These are phyloP conservation scores for Coelastrella sp. DNA, from an alignment of 139 green algal species.

Conservation along the genomic window DNA sequence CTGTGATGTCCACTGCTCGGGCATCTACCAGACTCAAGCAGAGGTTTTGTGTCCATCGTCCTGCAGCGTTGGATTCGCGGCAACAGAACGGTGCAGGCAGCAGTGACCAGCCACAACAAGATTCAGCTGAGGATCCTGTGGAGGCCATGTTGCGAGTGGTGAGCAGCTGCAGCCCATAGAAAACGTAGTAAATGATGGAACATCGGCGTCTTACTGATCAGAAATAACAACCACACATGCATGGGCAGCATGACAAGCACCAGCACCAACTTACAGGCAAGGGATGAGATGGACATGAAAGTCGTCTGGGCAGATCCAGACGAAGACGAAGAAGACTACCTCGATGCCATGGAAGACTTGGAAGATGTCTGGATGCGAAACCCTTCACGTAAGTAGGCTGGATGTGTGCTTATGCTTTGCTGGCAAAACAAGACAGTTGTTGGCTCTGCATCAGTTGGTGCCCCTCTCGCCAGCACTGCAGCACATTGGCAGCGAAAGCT, in stretches of 20 bases:
- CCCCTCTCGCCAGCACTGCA: too few species aligned
- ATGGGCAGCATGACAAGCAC: not conserved
- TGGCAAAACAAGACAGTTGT: not conserved
- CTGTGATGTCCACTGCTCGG: too few species aligned
- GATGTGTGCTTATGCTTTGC: too few species aligned
- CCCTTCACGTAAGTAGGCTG: not conserved
- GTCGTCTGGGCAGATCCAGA: conserved; percentile 3
- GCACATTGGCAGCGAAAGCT: too few species aligned
- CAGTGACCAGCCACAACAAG: not conserved
- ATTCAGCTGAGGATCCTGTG: not conserved
- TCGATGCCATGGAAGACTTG: conserved; percentile 2
- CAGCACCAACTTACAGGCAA: not conserved
- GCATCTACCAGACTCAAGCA: too few species aligned
- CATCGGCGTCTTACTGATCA: too few species aligned
- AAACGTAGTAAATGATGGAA: too few species aligned
- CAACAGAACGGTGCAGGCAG: not conserved
- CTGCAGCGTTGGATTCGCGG: not conserved
- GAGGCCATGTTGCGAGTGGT: conserved; percentile 21
- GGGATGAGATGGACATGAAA: conserved; percentile 16
- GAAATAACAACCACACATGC: too few species aligned
- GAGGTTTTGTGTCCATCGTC: not conserved
- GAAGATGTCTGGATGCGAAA: conserved; percentile 40
- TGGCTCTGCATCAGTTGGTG: not conserved
- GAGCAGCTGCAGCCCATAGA: not conserved
- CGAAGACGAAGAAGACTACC: not conserved